Evolutionary conservation across 2,329 filamentous ascomycete species (phyloP).

Genomic region (Botrytis hyacinthi): DNA sequence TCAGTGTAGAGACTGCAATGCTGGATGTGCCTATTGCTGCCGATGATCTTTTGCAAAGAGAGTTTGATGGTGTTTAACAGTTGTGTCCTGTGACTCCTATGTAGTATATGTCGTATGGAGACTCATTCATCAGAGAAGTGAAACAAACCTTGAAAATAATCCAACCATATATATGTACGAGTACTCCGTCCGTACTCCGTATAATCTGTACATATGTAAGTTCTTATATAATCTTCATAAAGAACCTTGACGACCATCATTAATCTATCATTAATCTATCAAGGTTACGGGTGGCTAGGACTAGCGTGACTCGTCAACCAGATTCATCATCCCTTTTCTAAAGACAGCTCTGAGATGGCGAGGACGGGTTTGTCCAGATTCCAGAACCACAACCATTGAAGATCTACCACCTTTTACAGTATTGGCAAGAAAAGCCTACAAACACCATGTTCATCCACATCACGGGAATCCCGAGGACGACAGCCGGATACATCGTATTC

Average conservation of each 20-base stretch:
- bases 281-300: neutral
- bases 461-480: neutral
- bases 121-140: neutral
- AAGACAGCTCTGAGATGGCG: neutral
- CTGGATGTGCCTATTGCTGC: neutral
- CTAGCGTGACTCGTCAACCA: neutral
- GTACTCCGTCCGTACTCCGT: neutral
- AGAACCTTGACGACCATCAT: constrained; percentile 1
- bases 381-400: neutral
- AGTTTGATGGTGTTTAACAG: neutral
- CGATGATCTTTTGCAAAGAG: neutral
- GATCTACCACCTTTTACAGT: neutral
- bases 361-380: neutral
- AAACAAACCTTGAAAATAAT: neutral
- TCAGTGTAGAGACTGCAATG: neutral
- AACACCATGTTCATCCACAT: neutral
- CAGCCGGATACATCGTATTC: neutral
- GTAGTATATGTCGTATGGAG: neutral
- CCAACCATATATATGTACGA: too few species aligned
- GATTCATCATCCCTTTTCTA: neutral
- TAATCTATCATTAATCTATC: neutral
- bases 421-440: neutral
- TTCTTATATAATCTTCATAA: neutral
- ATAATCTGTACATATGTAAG: neutral
- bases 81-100: neutral